These are phyloP conservation scores for Petunia axillaris DNA, from an alignment of 257 asterid species.

Conservation along the genomic window DNA sequence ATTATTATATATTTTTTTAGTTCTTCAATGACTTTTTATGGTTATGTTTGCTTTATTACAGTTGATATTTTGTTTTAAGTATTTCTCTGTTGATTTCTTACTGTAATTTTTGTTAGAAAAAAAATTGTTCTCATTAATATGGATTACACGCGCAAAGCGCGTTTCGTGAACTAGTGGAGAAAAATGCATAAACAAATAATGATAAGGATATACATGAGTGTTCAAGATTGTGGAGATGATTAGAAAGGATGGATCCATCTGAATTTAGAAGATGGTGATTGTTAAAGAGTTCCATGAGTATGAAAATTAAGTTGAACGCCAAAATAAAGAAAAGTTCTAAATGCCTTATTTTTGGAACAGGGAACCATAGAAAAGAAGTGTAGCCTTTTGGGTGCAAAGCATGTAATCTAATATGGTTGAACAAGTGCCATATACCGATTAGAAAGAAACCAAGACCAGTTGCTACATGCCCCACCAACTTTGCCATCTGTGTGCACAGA, in stretches of 20 bases:
- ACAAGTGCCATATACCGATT: conserved; percentile 76
- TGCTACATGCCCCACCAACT: conserved; percentile 63
- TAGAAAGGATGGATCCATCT: conserved; percentile 55
- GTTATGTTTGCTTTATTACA: too few species aligned
- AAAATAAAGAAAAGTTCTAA: conserved; percentile 62
- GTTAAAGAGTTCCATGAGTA: conserved; percentile 51
- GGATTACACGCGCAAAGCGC: too few species aligned
- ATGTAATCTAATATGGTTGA: conserved; percentile 66
- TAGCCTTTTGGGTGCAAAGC: conserved; percentile 55
- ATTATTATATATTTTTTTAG: too few species aligned
- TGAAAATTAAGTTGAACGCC: conserved; percentile 38
- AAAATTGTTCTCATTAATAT: too few species aligned
- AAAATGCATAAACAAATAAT: conserved; percentile 58
- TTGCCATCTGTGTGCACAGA: conserved; percentile 43
- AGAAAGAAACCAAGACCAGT: conserved; percentile 70
- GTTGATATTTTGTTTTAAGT: too few species aligned
- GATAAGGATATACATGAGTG: conserved; percentile 76
- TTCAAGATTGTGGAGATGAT: conserved; percentile 67
- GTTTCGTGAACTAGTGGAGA: too few species aligned
- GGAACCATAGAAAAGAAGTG: conserved; percentile 63
- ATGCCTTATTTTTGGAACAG: conserved; percentile 22
- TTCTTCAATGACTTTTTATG: too few species aligned
- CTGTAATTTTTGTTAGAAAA: too few species aligned
- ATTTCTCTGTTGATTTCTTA: too few species aligned
- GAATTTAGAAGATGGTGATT: conserved; percentile 56